Base-by-base conservation (phyloP, 2,329 filamentous ascomycete species). In the Colletotrichum destructivum region DNA sequence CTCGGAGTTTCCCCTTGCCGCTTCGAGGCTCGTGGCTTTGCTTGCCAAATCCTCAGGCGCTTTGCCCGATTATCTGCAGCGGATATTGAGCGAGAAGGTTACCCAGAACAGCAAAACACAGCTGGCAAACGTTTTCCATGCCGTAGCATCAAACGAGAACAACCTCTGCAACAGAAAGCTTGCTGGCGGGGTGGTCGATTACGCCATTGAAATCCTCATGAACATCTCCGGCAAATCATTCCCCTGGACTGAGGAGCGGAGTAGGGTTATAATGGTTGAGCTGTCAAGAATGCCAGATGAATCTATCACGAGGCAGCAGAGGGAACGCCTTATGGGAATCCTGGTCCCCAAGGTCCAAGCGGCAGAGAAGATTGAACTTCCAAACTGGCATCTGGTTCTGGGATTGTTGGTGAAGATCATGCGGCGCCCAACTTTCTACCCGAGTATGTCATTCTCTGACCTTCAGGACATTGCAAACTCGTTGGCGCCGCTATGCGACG, bases 341-440 rank as follows among this genome's bases (percentile, higher is more conserved):
- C 72, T 85, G 3, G 71, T 80, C 9, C 23, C 52, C n/a, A 72
- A 65, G 55, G 40, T 71, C 8, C 78, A 79, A 49, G 65, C 75
- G 5, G 76, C 76, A 2, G 77, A 77, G 38, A 74, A 75, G 26
- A 61, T 79, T 3, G 72, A 78, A 4, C 44, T 79, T 2, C 74
- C 79, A 12, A 74, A 77, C 12, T 84, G 82, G 80, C 82, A 79
- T 61, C 69, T 80, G 12, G 75, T 86, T 6, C 78, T 89, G 8
- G 81, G 83, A 23, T 75, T 90, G 59, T 82, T 85, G 73, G 77
- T 83, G 3, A 89, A 87, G 75, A 77, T 89, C 31, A 87, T 88
- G 83, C 77, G 79, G 6, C 82, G 83, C n/a, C 83, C 87, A 0
- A 88, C 86, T 0, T 88, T 88, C 67, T 87, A 89, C 74, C 80